These are phyloP conservation scores for Boletus vinaceobasis DNA, from an alignment of 768 basidiomycete species.

Conservation along the genomic window DNA sequence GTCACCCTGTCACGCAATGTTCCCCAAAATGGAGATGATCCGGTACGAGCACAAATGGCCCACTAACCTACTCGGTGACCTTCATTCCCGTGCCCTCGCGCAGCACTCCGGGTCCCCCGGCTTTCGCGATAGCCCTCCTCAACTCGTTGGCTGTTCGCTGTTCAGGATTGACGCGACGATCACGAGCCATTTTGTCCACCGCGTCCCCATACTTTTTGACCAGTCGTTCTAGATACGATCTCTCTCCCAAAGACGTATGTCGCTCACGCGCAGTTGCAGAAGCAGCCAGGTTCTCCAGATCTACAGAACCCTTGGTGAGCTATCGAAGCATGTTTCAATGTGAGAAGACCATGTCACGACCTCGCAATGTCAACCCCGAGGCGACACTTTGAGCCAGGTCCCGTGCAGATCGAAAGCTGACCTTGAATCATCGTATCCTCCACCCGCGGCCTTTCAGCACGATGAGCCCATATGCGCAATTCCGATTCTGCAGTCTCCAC, in stretches of 20 bases:
- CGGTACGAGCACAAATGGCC: slow-evolving; percentile 5
- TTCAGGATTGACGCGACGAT: slow-evolving; percentile 73
- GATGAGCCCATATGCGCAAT: slow-evolving; percentile 16
- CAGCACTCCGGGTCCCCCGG: slow-evolving; percentile 42
- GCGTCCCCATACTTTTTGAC: slow-evolving; percentile 70
- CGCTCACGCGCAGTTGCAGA: slow-evolving; percentile 48
- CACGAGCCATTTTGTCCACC: slow-evolving; percentile 71
- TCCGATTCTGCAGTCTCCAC: slow-evolving; percentile 12
- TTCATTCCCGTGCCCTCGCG: neutral
- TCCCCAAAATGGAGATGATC: slow-evolving; percentile 11
- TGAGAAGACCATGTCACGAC: slow-evolving; percentile 1
- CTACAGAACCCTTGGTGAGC: slow-evolving; percentile 37
- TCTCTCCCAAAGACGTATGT: slow-evolving; percentile 67
- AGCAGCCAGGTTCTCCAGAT: slow-evolving; percentile 61
- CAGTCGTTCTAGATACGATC: slow-evolving; percentile 60
- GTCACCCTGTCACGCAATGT: slow-evolving; percentile 30
- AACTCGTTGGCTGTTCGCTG: slow-evolving; percentile 86
- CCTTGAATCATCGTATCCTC: slow-evolving; percentile 26
- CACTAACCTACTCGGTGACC: slow-evolving; percentile 2
- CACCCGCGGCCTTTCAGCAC: neutral
- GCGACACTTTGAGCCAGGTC: neutral
- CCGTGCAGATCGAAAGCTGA: slow-evolving; percentile 25
- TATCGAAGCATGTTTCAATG: neutral
- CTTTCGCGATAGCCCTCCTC: slow-evolving; percentile 55
- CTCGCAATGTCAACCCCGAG: neutral